A percentile compares a stretch with the other conserved stretches of the same genome.
phyloP scores from a whole-genome alignment of 108 stramenopile species.

The Aurantiochytrium sp. region DNA sequence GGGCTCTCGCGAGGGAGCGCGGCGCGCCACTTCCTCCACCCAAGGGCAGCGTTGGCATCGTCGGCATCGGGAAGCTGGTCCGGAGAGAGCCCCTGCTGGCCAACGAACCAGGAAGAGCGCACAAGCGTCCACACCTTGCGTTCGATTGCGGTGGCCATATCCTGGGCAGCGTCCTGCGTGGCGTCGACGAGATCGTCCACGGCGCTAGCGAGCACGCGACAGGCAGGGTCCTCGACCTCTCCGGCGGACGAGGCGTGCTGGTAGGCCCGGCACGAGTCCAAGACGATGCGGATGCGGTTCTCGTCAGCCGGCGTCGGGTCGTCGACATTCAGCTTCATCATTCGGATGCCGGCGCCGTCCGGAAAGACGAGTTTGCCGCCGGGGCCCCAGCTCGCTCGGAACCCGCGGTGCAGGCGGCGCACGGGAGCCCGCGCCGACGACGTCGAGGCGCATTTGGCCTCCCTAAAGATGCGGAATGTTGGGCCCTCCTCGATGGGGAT shows the following conservation, averaged over 20 bases:
- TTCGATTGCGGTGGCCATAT: background rate
- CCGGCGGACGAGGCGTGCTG: background rate
- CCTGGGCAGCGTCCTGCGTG: background rate
- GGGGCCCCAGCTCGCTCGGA: constrained; percentile 6
- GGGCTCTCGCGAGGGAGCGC: background rate
- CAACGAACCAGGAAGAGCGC: background rate
- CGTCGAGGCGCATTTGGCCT: no score
- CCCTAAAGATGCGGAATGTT: background rate
- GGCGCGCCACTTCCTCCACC: background rate
- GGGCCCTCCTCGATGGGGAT: background rate
- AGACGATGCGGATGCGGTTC: background rate
- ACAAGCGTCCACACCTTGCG: background rate
- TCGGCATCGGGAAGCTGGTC: background rate
- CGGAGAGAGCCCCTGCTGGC: background rate
- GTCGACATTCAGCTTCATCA: background rate
- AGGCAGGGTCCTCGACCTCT: background rate
- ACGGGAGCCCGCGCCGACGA: background rate
- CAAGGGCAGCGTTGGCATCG: no score
- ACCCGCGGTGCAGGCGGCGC: background rate
- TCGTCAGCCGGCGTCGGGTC: background rate
- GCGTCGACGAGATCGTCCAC: background rate
- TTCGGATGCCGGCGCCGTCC: background rate
- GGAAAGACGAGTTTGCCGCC: background rate
- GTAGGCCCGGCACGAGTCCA: background rate
- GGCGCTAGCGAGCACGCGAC: background rate